phyloP scores from a whole-genome alignment of 2,329 filamentous ascomycete genomes.

The Claviceps spartinae region DNA sequence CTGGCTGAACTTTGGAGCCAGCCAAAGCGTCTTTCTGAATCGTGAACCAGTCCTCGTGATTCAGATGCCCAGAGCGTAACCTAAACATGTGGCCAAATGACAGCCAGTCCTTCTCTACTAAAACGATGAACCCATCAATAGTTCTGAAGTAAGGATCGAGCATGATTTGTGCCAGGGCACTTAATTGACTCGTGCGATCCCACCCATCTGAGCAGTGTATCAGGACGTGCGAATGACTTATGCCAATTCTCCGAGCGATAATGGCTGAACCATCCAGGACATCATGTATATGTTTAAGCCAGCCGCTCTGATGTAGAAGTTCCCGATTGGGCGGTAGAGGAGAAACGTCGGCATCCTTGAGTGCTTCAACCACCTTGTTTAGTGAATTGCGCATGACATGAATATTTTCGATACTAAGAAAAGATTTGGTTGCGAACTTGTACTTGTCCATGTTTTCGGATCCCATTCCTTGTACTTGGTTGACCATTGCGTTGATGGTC shows the following conservation, averaged over 20 bases:
- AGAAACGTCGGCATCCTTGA: slow-evolving; percentile 86
- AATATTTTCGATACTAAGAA: slow-evolving; percentile 94
- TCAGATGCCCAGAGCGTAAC: slow-evolving; percentile 75
- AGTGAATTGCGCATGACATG: slow-evolving; percentile 94
- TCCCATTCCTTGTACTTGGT: slow-evolving; percentile 83
- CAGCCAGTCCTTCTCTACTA: slow-evolving; percentile 95
- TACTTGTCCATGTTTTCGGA: slow-evolving; percentile 99
- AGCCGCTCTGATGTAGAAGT: slow-evolving; percentile 67
- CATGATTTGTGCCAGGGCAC: slow-evolving; percentile 81
- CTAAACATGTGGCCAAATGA: slow-evolving; percentile 98
- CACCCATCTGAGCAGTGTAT: slow-evolving; percentile 98
- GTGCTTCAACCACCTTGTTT: slow-evolving; percentile 70
- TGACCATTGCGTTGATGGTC: slow-evolving; percentile 85
- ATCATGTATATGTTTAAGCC: slow-evolving; percentile 78
- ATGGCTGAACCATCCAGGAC: slow-evolving; percentile 74
- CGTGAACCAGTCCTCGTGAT: slow-evolving; percentile 87
- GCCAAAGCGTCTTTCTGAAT: slow-evolving; percentile 69
- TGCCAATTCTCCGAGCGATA: slow-evolving; percentile 76
- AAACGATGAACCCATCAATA: slow-evolving; percentile 81
- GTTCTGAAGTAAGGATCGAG: slow-evolving; percentile 93
- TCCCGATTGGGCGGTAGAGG: slow-evolving; percentile 72
- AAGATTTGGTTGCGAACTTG: slow-evolving; percentile 78
- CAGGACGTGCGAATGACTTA: slow-evolving; percentile 86
- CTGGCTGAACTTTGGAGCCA: slow-evolving; percentile 47
- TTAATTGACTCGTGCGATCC: slow-evolving; percentile 93